Base-by-base conservation (phyloP, 768 basidiomycete genomes). In the Mycena rosella region DNA sequence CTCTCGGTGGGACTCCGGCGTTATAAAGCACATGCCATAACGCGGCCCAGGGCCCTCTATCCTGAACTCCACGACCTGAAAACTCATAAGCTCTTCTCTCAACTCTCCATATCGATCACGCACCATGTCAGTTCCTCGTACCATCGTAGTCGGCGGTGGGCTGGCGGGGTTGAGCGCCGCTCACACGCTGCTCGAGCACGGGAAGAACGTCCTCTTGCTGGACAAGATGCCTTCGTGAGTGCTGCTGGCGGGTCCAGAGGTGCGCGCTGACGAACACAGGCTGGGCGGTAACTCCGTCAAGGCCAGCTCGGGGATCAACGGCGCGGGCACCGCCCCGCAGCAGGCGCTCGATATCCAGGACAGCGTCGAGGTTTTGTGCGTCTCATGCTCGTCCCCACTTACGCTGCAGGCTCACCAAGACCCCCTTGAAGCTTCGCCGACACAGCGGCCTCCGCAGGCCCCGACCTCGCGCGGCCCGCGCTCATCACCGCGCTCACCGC, bases 171-270 rank as follows among this genome's bases (percentile, higher is more conserved):
- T 65, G 65, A 87, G 87, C 60, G 92, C 92, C n/a, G 91, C 91
- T 26, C 92, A 93, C 77, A 92, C 91, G 14, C 85, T 94, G 44
- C 85, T 92, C 49, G 91, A 93, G 78, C 84, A 89, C 36, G 92
- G 91, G 29, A 89, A 86, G 10, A 90, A 87, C 73, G 91, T 93
- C 9, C 79, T 92, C 42, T 78, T 93, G 47, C 83, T 94, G 34
- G 92, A 94, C 79, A 76, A 76, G 67, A 73, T 73, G 55, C 73
- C 74, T 10, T 65, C 69, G 75, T 76, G 63, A 29, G 73, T 70
- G 2, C 8, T 10, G 29, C 36, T 30, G 11, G 22, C 11, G 17
- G 42, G 30, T 27, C 5, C n/a, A n/a, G 15, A 27, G 14, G 24
- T 42, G n/a, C 6, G 9, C 13, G 24, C 40, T 60, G 6, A 61